phyloP scores from a whole-genome alignment of 306 rosid species.

The Cyamopsis tetragonoloba region DNA sequence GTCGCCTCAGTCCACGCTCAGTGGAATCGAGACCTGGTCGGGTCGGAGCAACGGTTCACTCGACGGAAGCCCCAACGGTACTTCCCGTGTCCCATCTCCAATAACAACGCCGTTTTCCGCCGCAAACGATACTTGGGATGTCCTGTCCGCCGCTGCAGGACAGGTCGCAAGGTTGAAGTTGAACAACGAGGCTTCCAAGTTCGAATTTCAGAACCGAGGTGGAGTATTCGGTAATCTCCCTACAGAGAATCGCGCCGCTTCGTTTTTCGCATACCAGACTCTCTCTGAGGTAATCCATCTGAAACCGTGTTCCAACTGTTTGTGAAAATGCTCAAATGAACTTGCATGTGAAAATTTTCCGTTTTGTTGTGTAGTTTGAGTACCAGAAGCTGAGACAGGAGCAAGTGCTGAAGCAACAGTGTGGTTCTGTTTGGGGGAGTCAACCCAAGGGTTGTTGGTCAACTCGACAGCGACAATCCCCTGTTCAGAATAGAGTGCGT shows the following conservation, averaged over 20 bases:
- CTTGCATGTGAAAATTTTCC: neutral
- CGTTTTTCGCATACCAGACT: constrained; percentile 28
- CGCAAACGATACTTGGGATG: constrained; percentile 61
- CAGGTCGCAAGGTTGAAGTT: constrained; percentile 79
- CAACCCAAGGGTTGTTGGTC: constrained; percentile 38
- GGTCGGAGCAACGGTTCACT: constrained; percentile 47
- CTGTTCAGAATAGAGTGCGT: constrained; percentile 39
- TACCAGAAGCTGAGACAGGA: constrained; percentile 25
- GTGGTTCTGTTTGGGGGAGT: constrained; percentile 44
- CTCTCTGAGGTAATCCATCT: constrained; percentile 12
- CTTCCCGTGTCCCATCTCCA: constrained; percentile 72
- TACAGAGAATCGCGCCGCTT: neutral
- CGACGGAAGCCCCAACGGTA: constrained; percentile 66
- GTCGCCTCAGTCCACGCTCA: constrained; percentile 81
- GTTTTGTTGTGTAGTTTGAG: constrained; percentile 9
- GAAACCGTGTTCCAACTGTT: neutral
- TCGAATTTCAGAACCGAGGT: constrained; percentile 29
- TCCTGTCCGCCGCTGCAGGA: constrained; percentile 72
- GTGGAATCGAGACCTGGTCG: constrained; percentile 75
- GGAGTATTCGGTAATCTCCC: constrained; percentile 33
- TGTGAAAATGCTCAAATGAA: neutral
- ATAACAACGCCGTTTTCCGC: constrained; percentile 59
- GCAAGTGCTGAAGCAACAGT: constrained; percentile 31
- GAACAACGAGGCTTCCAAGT: constrained; percentile 25
- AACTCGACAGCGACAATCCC: constrained; percentile 44